Base-by-base conservation (phyloP, 2,329 filamentous ascomycete species). In the Metarhizium brunneum region DNA sequence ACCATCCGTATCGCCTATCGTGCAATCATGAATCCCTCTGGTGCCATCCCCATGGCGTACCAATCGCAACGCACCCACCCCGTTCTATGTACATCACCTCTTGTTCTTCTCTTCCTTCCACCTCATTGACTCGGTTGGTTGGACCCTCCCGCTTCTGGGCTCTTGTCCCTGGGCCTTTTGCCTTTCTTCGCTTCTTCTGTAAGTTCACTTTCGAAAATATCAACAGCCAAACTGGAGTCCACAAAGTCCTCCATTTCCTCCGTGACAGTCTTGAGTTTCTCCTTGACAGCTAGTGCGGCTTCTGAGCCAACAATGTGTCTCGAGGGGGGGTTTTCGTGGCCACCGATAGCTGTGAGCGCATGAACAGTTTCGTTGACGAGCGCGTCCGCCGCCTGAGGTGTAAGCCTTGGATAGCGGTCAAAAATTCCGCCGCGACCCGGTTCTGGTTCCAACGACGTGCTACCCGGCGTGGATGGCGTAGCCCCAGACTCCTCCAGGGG, bases 211-310 rank as follows among this genome's bases (percentile, higher is more conserved):
- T 83, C 79, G 58, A 81, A 82, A 32, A 90, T 88, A 68, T 96
- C 92, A 16, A 94, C 91, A 0, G 89, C 86, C 61, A 87, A 79
- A 65, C 91, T 96, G 30, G 91, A 87, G 64, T 95, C 90, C 32
- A 96, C 87, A 70, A 97, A 97, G 62, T 97, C 94, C 69, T 97
- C 94, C 56, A 97, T 74, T 73, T 97, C 94, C 69, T 97, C 92
- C 60, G 90, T 95, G 2, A 96, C 90, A 2, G 91, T 96, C 75
- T 95, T 96, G 55, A 99, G 75, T 73, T 97, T 97, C 73, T 97
- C 94, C 69, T 92, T 95, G 43, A 97, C 92, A 45, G 88, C 88
- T 6, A 84, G 80, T 13, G 92, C 87, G 0, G 90, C 92, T 69
- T 97, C 94, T 54, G 87, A 84, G 0, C 94, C 92, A 2, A 97